A percentile compares a stretch with the other conserved stretches of the same genome.
Conservation (phyloP, 139 green algal genomes). For the Chlorella sp. region DNA sequence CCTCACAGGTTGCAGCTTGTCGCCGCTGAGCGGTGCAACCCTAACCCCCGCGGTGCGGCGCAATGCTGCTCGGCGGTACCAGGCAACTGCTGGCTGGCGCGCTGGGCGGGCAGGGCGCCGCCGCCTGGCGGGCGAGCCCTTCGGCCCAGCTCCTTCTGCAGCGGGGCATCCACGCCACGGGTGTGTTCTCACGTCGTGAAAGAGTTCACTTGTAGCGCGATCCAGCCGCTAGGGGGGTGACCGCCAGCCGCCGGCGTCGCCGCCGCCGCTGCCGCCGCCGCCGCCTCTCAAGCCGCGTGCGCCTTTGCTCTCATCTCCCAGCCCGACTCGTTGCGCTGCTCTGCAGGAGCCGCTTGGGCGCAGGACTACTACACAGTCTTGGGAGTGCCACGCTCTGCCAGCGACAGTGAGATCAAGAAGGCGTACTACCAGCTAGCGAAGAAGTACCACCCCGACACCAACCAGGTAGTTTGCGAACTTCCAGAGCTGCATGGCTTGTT, state of each 20-base stretch:
- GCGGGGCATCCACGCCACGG: neutral
- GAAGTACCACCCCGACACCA: constrained; percentile 94
- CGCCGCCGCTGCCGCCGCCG: neutral
- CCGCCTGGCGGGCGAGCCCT: too few relatives aligned
- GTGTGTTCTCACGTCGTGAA: too few relatives aligned
- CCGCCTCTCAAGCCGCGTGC: neutral
- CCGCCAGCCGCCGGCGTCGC: neutral
- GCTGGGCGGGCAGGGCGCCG: too few relatives aligned
- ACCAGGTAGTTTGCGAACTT: too few relatives aligned
- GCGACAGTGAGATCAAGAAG: constrained; percentile 92
- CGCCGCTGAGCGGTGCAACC: too few relatives aligned
- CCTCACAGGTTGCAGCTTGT: too few relatives aligned
- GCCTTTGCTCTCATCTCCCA: neutral
- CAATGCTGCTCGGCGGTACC: too few relatives aligned
- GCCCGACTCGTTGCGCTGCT: neutral
- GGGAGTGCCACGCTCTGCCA: constrained; percentile 65
- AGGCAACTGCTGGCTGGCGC: too few relatives aligned
- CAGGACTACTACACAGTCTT: constrained; percentile 89
- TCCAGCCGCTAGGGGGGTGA: too few relatives aligned
- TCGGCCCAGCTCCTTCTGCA: neutral
- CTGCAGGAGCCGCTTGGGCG: neutral
- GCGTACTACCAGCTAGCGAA: constrained; percentile 92
- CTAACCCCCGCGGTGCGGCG: too few relatives aligned
- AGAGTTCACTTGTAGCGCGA: too few relatives aligned
- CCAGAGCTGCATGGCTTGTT: too few relatives aligned